Evolutionary conservation across 2,329 filamentous ascomycete species (phyloP).

Genomic region (Scedosporium minutisporum): DNA sequence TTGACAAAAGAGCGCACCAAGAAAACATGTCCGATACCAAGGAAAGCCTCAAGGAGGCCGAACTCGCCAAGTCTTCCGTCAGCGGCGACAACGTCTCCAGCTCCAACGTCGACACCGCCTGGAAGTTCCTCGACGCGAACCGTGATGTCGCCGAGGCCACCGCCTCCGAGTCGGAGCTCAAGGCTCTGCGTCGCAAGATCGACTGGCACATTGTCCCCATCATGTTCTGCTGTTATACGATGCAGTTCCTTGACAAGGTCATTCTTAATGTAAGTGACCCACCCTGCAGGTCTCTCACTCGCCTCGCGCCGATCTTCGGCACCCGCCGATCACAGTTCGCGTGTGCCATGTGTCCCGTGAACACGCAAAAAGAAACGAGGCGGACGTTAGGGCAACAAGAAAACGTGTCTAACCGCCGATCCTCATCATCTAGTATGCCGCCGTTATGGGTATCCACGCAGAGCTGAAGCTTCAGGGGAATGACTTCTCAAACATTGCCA

Average conservation of each 20-base stretch:
- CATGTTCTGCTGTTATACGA: conserved; percentile 52
- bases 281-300: too few relatives aligned
- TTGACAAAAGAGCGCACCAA: conserved; percentile 8
- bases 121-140: conserved; percentile 33
- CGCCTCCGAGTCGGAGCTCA: conserved; percentile 26
- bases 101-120: conserved; percentile 31
- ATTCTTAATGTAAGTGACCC: conserved; percentile 43
- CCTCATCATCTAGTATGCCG: conserved; percentile 40
- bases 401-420: background rate
- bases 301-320: background rate
- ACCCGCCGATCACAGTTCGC: background rate
- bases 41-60: conserved; percentile 2
- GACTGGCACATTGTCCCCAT: conserved; percentile 51
- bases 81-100: conserved; percentile 9
- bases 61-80: conserved; percentile 6
- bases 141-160: conserved; percentile 24
- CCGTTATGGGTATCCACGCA: conserved; percentile 52
- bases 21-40: conserved; percentile 3
- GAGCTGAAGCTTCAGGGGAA: conserved; percentile 48
- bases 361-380: background rate
- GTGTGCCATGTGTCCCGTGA: background rate
- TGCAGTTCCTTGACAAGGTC: conserved; percentile 57
- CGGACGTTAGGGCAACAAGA: background rate
- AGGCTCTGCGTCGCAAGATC: conserved; percentile 41
- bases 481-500: conserved; percentile 53